Evolutionary conservation across 1,139 yeast species (phyloP).

Genomic region (Taphrina pruni): DNA sequence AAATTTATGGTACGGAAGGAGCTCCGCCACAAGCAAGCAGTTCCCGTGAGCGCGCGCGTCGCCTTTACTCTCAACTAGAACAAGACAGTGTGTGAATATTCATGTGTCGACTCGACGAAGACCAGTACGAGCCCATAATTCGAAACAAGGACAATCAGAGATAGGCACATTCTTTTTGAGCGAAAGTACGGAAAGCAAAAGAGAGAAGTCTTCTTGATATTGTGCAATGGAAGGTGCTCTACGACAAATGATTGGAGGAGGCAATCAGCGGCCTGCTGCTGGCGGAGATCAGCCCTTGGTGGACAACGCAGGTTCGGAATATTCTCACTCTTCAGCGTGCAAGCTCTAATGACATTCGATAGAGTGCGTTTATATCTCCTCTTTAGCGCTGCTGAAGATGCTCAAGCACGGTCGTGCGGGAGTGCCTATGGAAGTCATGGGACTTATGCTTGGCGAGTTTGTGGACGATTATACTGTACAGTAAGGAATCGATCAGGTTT

Average conservation of each 20-base stretch:
- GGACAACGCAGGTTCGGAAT: slow-evolving; percentile 32
- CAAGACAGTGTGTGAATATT: too few species aligned
- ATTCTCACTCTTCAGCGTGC: not conserved
- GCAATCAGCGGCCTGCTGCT: slow-evolving; percentile 16
- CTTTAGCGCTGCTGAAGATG: slow-evolving; percentile 80
- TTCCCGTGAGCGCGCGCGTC: too few species aligned
- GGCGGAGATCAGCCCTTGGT: slow-evolving; percentile 37
- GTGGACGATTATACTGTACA: slow-evolving; percentile 95
- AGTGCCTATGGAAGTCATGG: slow-evolving; percentile 99
- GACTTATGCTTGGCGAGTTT: slow-evolving; percentile 97
- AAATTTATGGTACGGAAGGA: too few species aligned
- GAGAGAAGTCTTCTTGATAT: too few species aligned
- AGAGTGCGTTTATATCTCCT: slow-evolving; percentile 68
- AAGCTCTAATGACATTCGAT: not conserved
- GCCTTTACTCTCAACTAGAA: too few species aligned
- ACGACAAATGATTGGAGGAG: slow-evolving; percentile 18
- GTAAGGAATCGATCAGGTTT: not conserved
- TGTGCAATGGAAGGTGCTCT: slow-evolving; percentile 20
- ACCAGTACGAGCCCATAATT: too few species aligned
- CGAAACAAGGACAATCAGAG: too few species aligned
- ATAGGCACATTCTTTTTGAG: too few species aligned
- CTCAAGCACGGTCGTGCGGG: slow-evolving; percentile 68
- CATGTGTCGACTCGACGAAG: too few species aligned
- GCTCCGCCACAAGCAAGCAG: too few species aligned
- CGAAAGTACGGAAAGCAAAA: too few species aligned